Evolutionary conservation across 2,329 filamentous ascomycete species (phyloP).

Genomic region (Alternaria brassicae): DNA sequence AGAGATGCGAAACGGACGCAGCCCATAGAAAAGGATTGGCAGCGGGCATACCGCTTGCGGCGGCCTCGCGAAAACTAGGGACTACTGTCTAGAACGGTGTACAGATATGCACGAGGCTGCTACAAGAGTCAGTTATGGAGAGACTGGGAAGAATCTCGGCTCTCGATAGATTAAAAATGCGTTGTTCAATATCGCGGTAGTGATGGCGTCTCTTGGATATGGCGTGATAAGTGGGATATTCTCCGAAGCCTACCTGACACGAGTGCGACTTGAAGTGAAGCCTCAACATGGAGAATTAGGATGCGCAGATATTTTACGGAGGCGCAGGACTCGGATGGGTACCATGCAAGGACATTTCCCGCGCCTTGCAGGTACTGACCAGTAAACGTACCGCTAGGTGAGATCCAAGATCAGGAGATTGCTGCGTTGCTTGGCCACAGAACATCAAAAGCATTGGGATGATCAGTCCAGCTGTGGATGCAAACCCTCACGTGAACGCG

Average conservation of each 20-base stretch:
- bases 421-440: background rate
- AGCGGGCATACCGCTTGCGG: background rate
- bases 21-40: background rate
- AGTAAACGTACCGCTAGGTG: background rate
- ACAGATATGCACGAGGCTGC: background rate
- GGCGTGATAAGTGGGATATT: background rate
- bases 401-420: background rate
- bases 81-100: background rate
- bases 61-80: background rate
- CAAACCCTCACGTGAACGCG: background rate
- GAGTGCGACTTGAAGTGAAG: background rate
- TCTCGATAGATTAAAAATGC: background rate
- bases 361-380: slow-evolving; percentile 1
- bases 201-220: background rate
- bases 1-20: background rate
- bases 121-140: background rate
- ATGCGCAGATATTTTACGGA: background rate
- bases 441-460: background rate
- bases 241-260: background rate
- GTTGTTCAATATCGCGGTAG: background rate
- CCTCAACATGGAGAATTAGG: background rate
- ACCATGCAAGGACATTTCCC: background rate
- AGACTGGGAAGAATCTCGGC: background rate
- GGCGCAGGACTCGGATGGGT: background rate
- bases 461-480: background rate